phyloP scores from a whole-genome alignment of 768 basidiomycete species.

The Termitomyces sp. region DNA sequence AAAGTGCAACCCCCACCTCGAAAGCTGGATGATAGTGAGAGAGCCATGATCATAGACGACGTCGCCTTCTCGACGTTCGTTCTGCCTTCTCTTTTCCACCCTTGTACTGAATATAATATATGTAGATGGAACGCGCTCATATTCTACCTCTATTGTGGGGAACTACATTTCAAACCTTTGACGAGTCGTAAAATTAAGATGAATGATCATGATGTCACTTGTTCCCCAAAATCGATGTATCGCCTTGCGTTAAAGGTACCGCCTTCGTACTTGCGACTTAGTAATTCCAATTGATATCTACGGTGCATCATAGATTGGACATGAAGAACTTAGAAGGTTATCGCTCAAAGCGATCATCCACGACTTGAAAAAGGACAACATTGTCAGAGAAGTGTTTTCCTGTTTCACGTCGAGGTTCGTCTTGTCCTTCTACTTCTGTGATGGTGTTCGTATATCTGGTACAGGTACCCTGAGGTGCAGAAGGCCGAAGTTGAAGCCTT shows the following conservation, averaged over 20 bases:
- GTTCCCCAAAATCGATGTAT: conserved; percentile 41
- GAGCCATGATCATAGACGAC: conserved; percentile 10
- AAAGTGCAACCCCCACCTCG: background rate
- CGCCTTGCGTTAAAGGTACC: conserved; percentile 33
- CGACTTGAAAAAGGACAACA: conserved; percentile 13
- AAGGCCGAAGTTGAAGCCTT: conserved; percentile 1
- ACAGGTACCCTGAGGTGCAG: conserved; percentile 11
- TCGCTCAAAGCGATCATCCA: conserved; percentile 15
- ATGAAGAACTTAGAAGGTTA: conserved; percentile 11
- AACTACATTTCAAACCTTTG: conserved; percentile 25
- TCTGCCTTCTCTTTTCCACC: background rate
- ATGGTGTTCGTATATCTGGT: background rate
- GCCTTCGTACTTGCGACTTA: background rate
- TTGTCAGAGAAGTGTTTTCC: conserved; percentile 20
- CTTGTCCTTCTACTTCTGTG: too few species aligned
- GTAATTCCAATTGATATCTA: background rate
- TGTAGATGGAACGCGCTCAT: conserved; percentile 32
- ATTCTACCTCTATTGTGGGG: conserved; percentile 33
- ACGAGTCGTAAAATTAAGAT: conserved; percentile 11
- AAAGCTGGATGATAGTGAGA: conserved; percentile 2
- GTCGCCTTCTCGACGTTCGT: conserved; percentile 17
- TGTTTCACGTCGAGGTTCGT: conserved; percentile 17
- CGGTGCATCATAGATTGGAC: conserved; percentile 11
- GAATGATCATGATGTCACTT: conserved; percentile 1
- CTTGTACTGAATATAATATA: background rate